Conservation (phyloP, 2,329 filamentous ascomycete species). For the Madurella fahalii region DNA sequence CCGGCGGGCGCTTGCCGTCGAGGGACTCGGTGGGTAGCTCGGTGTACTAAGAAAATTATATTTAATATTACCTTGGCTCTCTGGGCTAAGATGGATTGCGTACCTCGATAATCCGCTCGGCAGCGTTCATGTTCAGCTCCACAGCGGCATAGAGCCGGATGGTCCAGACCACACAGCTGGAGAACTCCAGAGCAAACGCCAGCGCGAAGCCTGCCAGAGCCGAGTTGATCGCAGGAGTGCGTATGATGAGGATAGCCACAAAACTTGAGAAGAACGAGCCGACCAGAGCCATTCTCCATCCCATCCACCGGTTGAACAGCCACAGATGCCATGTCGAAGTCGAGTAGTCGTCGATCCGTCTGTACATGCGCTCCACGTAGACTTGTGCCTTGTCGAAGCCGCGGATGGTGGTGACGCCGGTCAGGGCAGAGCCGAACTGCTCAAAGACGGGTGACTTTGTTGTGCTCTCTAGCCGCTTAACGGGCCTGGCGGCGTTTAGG, state of each 20-base stretch:
- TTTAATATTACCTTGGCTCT: background rate
- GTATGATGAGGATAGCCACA: conserved; percentile 61
- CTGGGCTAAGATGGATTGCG: background rate
- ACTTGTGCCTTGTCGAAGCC: conserved; percentile 65
- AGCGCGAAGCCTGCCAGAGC: conserved; percentile 72
- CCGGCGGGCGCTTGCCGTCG: conserved; percentile 57
- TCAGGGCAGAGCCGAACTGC: conserved; percentile 68
- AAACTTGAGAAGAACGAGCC: conserved; percentile 65
- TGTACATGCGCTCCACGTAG: conserved; percentile 68
- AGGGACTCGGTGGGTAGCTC: conserved; percentile 64
- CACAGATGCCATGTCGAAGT: conserved; percentile 64
- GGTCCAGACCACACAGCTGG: conserved; percentile 58
- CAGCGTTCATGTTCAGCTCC: conserved; percentile 75
- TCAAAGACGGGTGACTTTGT: conserved; percentile 78
- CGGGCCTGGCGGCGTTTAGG: conserved; percentile 66
- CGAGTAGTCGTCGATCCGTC: conserved; percentile 63
- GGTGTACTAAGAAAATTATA: conserved; percentile 45
- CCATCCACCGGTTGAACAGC: conserved; percentile 74
- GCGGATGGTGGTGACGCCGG: conserved; percentile 70
- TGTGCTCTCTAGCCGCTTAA: conserved; percentile 73
- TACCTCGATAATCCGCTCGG: conserved; percentile 66
- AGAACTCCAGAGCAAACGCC: conserved; percentile 68
- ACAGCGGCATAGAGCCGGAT: conserved; percentile 65
- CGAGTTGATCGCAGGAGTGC: conserved; percentile 59
- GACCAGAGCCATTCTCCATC: conserved; percentile 65